A percentile compares a stretch with the other conserved stretches of the same genome.
Conservation (phyloP, 345 rosid species). For the Citrus inodora region DNA sequence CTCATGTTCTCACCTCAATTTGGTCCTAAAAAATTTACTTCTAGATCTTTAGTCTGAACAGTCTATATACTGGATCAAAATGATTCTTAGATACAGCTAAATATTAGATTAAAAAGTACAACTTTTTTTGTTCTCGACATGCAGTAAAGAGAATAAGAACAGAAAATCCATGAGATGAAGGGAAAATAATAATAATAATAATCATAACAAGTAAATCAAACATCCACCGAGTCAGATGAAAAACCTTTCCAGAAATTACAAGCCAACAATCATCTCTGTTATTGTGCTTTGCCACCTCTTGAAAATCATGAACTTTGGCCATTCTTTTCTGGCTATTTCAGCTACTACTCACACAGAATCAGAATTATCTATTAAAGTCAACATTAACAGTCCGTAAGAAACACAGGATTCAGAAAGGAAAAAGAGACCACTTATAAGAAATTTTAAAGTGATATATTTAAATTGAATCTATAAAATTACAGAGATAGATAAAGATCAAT, state of each 20-base stretch:
- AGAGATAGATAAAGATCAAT: neutral
- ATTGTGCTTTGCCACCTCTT: constrained; percentile 53
- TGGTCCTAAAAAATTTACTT: neutral
- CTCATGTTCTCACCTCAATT: neutral
- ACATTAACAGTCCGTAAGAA: neutral
- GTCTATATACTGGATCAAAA: neutral
- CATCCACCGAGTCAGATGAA: neutral
- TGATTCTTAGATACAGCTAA: neutral
- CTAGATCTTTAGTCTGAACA: neutral
- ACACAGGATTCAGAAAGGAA: neutral
- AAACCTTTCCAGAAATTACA: constrained; percentile 65
- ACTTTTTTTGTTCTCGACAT: too few relatives aligned
- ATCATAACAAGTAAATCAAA: neutral
- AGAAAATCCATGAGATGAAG: neutral
- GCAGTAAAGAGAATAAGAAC: neutral
- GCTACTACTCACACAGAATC: neutral
- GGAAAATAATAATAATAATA: too few relatives aligned
- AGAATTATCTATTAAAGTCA: neutral
- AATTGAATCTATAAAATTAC: too few relatives aligned
- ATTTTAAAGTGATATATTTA: neutral
- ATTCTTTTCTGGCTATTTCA: constrained; percentile 23
- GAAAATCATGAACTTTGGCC: constrained; percentile 35
- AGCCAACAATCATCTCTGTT: constrained; percentile 61
- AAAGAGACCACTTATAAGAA: neutral
- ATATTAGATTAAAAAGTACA: neutral